phyloP scores from a whole-genome alignment of 2,329 filamentous ascomycete genomes.

The Talaromyces sp. region DNA sequence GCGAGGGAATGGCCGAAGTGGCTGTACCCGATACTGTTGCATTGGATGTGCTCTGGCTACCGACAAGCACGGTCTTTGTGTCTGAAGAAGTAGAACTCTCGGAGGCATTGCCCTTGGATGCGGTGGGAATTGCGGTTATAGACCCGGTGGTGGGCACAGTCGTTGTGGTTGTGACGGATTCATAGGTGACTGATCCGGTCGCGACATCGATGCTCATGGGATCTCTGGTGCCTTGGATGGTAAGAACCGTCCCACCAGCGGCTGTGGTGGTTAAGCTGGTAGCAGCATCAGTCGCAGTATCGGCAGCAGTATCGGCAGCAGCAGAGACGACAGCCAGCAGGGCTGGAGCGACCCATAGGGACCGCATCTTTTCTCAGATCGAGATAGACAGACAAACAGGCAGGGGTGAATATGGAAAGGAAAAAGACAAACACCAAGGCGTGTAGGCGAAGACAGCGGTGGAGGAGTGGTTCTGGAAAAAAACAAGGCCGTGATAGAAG shows the following conservation, averaged over 20 bases:
- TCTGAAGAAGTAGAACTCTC: conserved; percentile 28
- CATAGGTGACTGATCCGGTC: conserved; percentile 36
- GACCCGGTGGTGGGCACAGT: conserved; percentile 18
- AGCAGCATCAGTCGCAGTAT: background rate
- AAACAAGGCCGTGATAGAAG: background rate
- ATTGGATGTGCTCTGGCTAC: conserved; percentile 39
- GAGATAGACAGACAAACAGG: background rate
- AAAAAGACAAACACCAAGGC: background rate
- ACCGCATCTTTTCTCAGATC: conserved; percentile 4
- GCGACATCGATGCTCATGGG: conserved; percentile 20
- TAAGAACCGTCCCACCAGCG: conserved; percentile 14
- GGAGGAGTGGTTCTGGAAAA: background rate
- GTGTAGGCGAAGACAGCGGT: background rate
- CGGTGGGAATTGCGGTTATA: conserved; percentile 17
- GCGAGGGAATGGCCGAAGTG: conserved; percentile 39
- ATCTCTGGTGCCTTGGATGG: conserved; percentile 21
- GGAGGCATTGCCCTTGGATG: conserved; percentile 21
- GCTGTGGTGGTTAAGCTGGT: background rate
- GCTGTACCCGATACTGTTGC: conserved; percentile 40
- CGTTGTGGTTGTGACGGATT: conserved; percentile 33
- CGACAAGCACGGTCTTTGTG: conserved; percentile 37
- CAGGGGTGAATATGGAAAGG: background rate
- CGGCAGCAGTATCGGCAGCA: background rate
- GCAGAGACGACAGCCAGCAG: conserved; percentile 8
- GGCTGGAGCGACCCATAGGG: conserved; percentile 6